Base-by-base conservation (phyloP, 768 basidiomycete species). In the Coprinopsis marcescibilis region DNA sequence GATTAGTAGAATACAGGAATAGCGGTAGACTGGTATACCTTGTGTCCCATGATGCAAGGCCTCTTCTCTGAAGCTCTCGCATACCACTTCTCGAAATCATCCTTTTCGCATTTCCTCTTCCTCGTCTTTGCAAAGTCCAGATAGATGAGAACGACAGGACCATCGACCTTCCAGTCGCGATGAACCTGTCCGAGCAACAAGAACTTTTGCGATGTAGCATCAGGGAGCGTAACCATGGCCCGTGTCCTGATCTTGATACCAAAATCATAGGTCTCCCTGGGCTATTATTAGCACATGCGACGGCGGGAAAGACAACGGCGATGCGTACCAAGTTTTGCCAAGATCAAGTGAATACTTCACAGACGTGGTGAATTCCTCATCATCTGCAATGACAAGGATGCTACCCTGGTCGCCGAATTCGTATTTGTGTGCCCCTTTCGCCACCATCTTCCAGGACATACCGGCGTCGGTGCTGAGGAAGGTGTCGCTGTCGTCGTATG, bases 181-280 rank as follows among this genome's bases (percentile, higher is more conserved):
- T 78, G 68, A 11, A 92, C 72, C 49, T 85, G 83, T 3, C 86
- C 96, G 20, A 96, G 73, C 6, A 99, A 72, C 7, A 98, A 60
- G 70, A 98, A 97, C 65, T 95, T 97, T 60, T 96, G 95, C 0
- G 91, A 94, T 0, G 96, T 97, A 11, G 91, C 91, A 55, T 99
- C 96, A 0, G 91, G 89, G 4, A 97, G 77, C 3, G 92, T 96
- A 33, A 86, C 82, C n/a, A 99, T 69, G 0, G 80, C 80, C 6
- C 80, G 74, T 0, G 89, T 83, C 17, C 85, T 81, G 3, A 97
- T 52, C 23, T 69, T 81, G 48, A 88, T 62, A 2, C 81, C 88
- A 43, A 94, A 66, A 11, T 85, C 65, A 51, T 88, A 81, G 11
- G 73, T 67, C 47, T 77, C 67, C 92, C 92, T 94, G 53, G 14